Evolutionary conservation across 495 filamentous ascomycete genomes (phyloP).

Genomic region (Neurospora africana): DNA sequence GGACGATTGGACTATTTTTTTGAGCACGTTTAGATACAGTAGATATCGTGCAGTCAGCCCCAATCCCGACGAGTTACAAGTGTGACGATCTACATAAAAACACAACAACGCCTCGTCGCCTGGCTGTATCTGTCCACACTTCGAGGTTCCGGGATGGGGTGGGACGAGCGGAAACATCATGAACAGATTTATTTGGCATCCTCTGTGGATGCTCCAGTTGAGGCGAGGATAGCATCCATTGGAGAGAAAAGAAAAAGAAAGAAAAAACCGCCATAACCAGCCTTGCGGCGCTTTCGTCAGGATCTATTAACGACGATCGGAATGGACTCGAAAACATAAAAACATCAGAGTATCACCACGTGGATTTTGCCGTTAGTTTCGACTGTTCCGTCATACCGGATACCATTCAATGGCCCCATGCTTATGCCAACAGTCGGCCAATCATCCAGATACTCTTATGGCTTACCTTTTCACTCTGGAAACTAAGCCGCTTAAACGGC

Average conservation of each 20-base stretch:
- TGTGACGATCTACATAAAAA: neutral
- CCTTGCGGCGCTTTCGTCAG: neutral
- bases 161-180: neutral
- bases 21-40: neutral
- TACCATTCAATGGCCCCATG: neutral
- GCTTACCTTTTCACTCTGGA: neutral
- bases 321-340: neutral
- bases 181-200: neutral
- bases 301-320: neutral
- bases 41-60: neutral
- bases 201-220: neutral
- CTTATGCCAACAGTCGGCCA: neutral
- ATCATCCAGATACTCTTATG: neutral
- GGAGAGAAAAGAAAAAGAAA: neutral
- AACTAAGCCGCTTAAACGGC: neutral
- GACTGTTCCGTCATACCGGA: neutral
- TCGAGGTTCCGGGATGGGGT: neutral
- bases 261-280: neutral
- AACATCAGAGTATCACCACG: neutral
- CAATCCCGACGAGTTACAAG: neutral
- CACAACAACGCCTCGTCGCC: neutral
- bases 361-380: neutral
- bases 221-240: neutral
- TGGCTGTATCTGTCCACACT: neutral
- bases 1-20: neutral